phyloP scores from a whole-genome alignment of 2,329 filamentous ascomycete species.

The Incumbomyces lentus region DNA sequence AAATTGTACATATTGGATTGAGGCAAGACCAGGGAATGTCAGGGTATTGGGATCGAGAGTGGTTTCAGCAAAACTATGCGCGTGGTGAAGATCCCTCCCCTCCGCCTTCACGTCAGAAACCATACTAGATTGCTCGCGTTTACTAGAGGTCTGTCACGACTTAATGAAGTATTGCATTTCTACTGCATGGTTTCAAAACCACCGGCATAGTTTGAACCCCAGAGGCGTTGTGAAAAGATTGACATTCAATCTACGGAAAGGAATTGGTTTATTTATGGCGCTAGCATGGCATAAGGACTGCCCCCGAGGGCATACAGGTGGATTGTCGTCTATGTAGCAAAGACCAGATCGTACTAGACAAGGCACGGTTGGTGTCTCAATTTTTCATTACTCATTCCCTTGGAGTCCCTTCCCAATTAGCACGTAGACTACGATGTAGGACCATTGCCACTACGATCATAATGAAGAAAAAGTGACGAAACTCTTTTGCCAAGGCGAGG shows the following conservation, averaged over 20 bases:
- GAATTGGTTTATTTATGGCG: too few species aligned
- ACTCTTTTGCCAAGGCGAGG: neutral
- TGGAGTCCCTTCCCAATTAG: too few species aligned
- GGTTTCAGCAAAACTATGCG: conserved; percentile 15
- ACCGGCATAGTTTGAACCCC: too few species aligned
- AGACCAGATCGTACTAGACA: neutral
- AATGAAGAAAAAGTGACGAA: too few species aligned
- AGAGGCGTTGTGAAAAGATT: too few species aligned
- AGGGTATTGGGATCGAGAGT: conserved; percentile 22
- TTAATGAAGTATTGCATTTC: conserved; percentile 2
- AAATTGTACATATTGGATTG: conserved; percentile 11
- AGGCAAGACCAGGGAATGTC: conserved; percentile 12
- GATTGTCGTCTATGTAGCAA: neutral
- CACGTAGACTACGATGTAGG: too few species aligned
- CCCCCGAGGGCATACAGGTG: neutral
- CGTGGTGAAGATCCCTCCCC: neutral
- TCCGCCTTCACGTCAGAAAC: neutral
- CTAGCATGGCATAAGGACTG: too few species aligned
- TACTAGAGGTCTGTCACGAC: neutral
- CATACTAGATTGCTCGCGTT: neutral
- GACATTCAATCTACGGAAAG: too few species aligned
- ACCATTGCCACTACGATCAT: too few species aligned
- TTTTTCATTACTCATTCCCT: too few species aligned
- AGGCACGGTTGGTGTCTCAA: too few species aligned
- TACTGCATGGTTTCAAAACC: neutral